These are phyloP conservation scores for Phytophthora multivora DNA, from an alignment of 352 stramenopile genomes.

Conservation along the genomic window DNA sequence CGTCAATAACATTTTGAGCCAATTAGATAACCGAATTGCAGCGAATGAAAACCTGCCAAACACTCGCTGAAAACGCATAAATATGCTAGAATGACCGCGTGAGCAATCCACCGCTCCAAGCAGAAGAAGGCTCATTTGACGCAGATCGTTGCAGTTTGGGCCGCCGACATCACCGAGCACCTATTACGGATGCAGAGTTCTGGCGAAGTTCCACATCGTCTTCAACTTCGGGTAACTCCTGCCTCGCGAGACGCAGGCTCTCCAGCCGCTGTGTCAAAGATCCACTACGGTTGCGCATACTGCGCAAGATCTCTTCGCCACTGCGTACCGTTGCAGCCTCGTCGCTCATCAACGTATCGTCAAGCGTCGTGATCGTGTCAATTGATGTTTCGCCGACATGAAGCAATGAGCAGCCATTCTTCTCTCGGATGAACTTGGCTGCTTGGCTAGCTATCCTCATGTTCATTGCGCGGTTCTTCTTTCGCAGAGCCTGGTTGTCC, in stretches of 20 bases:
- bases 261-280: conserved; percentile 53
- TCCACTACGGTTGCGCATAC: conserved; percentile 57
- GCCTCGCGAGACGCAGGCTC: conserved; percentile 47
- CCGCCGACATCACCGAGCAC: background rate
- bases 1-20: background rate
- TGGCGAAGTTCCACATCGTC: too few relatives aligned
- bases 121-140: conserved; percentile 10
- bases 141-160: conserved; percentile 6
- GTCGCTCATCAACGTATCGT: conserved; percentile 22
- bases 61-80: conserved; percentile 7
- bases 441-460: conserved; percentile 34
- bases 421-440: conserved; percentile 22
- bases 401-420: conserved; percentile 21
- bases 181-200: too few relatives aligned
- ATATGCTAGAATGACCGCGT: conserved; percentile 12
- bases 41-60: conserved; percentile 4
- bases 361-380: conserved; percentile 19
- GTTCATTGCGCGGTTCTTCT: conserved; percentile 67
- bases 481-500: conserved; percentile 57
- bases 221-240: conserved; percentile 4
- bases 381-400: background rate
- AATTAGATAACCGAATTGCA: conserved; percentile 7
- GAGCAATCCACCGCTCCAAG: conserved; percentile 26
- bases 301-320: conserved; percentile 49
- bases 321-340: conserved; percentile 32